These are phyloP conservation scores for Nasturtium officinale DNA, from an alignment of 345 rosid genomes.

Conservation along the genomic window DNA sequence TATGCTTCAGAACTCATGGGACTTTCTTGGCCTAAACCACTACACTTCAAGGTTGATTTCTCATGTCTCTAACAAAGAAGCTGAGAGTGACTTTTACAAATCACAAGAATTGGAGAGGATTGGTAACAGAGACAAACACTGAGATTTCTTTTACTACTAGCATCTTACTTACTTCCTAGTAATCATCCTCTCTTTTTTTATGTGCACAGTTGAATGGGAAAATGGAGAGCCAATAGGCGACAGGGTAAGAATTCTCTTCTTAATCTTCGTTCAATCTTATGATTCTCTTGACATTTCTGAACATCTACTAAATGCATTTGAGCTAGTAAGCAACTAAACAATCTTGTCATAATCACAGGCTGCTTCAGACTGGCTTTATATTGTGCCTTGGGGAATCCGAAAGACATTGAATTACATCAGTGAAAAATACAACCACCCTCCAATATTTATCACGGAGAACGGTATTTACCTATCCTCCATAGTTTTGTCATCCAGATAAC, in stretches of 20 bases:
- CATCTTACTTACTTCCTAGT: constrained; percentile 1
- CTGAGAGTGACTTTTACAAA: constrained; percentile 55
- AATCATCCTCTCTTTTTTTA: constrained; percentile 25
- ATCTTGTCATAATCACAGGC: constrained; percentile 55
- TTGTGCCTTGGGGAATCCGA: constrained; percentile 92
- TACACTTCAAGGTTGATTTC: constrained; percentile 81
- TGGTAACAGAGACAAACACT: constrained; percentile 48
- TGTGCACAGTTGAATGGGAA: constrained; percentile 65
- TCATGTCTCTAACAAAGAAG: constrained; percentile 50
- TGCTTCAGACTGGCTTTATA: constrained; percentile 89
- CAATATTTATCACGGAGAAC: constrained; percentile 74
- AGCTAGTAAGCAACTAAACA: constrained; percentile 27
- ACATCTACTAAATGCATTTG: constrained; percentile 1
- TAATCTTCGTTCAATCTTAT: constrained; percentile 10
- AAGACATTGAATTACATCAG: constrained; percentile 70
- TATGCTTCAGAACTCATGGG: constrained; percentile 61
- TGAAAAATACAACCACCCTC: constrained; percentile 61
- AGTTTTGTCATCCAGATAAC: not conserved
- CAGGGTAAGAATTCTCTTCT: constrained; percentile 51
- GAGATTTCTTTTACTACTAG: not conserved
- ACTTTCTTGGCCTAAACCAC: constrained; percentile 87
- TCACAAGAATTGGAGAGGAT: constrained; percentile 65
- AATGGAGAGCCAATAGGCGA: constrained; percentile 80
- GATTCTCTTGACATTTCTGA: not conserved
- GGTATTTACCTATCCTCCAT: constrained; percentile 49